phyloP scores from a whole-genome alignment of 345 rosid species.

The Cardiospermum halicacabum region DNA sequence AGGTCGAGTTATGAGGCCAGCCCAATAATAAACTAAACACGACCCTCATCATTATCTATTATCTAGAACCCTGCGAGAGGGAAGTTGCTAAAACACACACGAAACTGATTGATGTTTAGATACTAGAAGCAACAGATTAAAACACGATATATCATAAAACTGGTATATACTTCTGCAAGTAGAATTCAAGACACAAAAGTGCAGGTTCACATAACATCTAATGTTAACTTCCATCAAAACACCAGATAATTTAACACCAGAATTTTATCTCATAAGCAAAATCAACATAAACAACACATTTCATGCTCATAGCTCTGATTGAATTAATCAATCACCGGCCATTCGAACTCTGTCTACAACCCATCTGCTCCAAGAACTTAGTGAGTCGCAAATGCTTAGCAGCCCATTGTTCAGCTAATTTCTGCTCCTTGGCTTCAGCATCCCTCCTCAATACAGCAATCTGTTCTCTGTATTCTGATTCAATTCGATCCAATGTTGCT shows the following conservation, averaged over 20 bases:
- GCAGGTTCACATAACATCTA: too few relatives aligned
- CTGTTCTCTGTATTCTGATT: slow-evolving; percentile 78
- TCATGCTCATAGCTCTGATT: background rate
- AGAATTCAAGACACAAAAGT: too few relatives aligned
- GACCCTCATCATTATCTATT: too few relatives aligned
- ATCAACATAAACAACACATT: background rate
- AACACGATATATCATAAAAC: too few relatives aligned
- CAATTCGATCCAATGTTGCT: slow-evolving; percentile 63
- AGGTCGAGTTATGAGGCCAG: too few relatives aligned
- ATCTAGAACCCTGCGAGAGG: too few relatives aligned
- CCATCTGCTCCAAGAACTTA: slow-evolving; percentile 77
- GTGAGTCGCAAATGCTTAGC: slow-evolving; percentile 61
- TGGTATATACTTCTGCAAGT: too few relatives aligned
- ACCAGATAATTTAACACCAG: background rate
- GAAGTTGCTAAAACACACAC: too few relatives aligned
- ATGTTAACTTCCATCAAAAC: too few relatives aligned
- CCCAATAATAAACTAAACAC: too few relatives aligned
- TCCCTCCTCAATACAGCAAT: slow-evolving; percentile 63
- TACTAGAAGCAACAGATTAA: too few relatives aligned
- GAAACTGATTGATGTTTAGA: too few relatives aligned
- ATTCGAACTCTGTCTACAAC: slow-evolving; percentile 48
- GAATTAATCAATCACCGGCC: slow-evolving; percentile 26
- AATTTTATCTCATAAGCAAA: background rate
- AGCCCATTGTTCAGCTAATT: slow-evolving; percentile 85
- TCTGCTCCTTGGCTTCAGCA: slow-evolving; percentile 87